Evolutionary conservation across 192 early-diverging fungal genomes (phyloP).

Genomic region (Chytriomyces hyalinus): DNA sequence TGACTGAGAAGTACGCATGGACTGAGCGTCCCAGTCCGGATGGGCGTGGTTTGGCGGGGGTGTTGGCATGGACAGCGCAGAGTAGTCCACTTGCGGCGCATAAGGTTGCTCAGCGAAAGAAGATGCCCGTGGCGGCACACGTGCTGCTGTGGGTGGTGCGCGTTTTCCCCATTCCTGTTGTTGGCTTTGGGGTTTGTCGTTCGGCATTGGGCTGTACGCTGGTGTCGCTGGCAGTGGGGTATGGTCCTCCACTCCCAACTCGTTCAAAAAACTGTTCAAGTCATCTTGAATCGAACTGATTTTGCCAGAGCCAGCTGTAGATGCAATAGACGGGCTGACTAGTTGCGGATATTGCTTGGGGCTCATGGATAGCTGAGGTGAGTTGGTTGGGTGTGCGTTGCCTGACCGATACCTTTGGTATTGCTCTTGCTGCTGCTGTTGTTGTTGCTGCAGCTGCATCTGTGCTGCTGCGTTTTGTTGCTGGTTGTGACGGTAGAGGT

Average conservation of each 20-base stretch:
- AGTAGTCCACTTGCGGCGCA: not conserved
- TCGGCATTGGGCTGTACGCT: not conserved
- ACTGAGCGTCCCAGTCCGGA: not conserved
- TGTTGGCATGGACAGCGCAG: not conserved
- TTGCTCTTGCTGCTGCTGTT: too few relatives aligned
- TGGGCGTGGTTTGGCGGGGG: not conserved
- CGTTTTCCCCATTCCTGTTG: not conserved
- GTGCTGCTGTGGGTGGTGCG: not conserved
- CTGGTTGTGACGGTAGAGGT: too few relatives aligned
- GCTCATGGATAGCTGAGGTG: not conserved
- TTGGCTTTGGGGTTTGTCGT: not conserved
- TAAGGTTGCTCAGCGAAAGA: not conserved
- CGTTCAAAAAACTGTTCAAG: not conserved
- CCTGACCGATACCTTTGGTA: not conserved
- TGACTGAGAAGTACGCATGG: not conserved
- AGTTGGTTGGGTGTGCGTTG: not conserved
- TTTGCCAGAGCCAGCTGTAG: not conserved
- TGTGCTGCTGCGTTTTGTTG: too few relatives aligned
- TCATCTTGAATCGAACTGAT: not conserved
- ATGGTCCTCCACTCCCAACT: not conserved
- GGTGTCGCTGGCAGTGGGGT: not conserved
- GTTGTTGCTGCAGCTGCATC: too few relatives aligned
- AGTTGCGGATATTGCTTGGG: too few relatives aligned
- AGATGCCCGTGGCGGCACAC: not conserved
- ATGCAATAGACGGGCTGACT: too few relatives aligned